Base-by-base conservation (phyloP, 768 basidiomycete genomes). In the Hygrocybe punicea region DNA sequence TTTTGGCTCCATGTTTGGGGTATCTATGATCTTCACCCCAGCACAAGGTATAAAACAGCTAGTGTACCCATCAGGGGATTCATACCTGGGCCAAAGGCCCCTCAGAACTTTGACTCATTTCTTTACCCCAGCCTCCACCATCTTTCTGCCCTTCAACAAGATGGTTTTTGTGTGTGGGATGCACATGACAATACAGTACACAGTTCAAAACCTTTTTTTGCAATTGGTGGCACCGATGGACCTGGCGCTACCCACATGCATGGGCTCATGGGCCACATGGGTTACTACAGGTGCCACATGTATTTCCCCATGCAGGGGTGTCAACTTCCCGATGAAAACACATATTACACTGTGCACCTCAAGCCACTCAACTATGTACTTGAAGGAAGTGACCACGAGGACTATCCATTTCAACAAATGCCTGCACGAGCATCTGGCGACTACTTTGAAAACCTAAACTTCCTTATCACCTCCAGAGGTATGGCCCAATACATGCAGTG, bases 261-360 rank as follows among this genome's bases (percentile, higher is more conserved):
- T n/a, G n/a, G n/a, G n/a, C n/a, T n/a, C n/a, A 80, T 59, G 68
- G 72, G 76, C 0, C 75, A 78, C 56, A 63, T 67, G 8, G 72
- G 72, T 1, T 59, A 64, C 7, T 63, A 67, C 29, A 73, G 71
- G 0, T 82, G 80, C 51, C 65, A 66, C 0, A 37, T 73, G 4
- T 67, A 64, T 34, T 77, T 73, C 56, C 50, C 57, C 0, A 39
- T 73, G 1, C 60, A 56, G 25, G 71, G 73, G 7, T 64, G 65
- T 4, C 67, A 63, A 25, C 75, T 73, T 53, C 64, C 57, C 1
- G 58, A 49, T 4, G 64, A 45, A 4, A 42, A 58, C 0, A 66
- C 70, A 17, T 78, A 78, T 56, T 78, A 72, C 53, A 70, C 74
- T 0, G 67, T 68, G 0, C 63, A 67, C 5, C 47, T 65, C 0